Base-by-base conservation (phyloP, 129 eudicot species). In the Flaveria bidentis region DNA sequence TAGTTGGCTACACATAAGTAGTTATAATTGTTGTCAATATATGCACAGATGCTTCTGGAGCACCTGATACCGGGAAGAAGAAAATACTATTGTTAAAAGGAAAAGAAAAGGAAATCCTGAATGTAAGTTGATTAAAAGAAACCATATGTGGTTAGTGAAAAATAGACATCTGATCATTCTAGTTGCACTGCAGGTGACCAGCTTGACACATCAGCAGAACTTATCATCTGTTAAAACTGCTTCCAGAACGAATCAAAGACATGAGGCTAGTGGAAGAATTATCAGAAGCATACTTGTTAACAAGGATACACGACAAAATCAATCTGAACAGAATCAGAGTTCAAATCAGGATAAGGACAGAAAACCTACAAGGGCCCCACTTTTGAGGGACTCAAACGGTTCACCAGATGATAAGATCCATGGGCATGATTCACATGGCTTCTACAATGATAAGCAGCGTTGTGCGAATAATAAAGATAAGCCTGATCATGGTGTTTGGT, bases 401-500 rank as follows among this genome's bases (percentile, higher is more conserved):
- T 74, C 67, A 61, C 64, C 73, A 41, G 97, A 89, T 28, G 93
- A 92, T 18, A 85, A 80, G 77, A 68, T 62, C 71, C 62, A 45
- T 28, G 83, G 71, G 71, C 8, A 66, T 66, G 71, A 66, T 13
- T 28, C 42, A 13, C 68, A 75, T 68, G 82, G 85, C 81, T 78
- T 67, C 42, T 78, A 71, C 49, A 16, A 60, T 41, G 92, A 88
- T 62, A 86, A 82, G 70, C 88, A 75, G 63, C 91, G 87, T 2
- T 80, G 82, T 20, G 83, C 88, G 84, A 92, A 88, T 63, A 92
- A 88, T 58, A 87, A 73, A 81, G 97, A 92, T 57, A 89, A 95
- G 74, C 90, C 87, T 33, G 97, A 92, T 87, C 93, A 90, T 83
- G 97, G 87, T 81, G 96, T 89, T 76, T 92, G 97, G 97, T 75